These are phyloP conservation scores for Cokeromyces recurvatus DNA, from an alignment of 371 early-diverging fungal genomes.

Conservation along the genomic window DNA sequence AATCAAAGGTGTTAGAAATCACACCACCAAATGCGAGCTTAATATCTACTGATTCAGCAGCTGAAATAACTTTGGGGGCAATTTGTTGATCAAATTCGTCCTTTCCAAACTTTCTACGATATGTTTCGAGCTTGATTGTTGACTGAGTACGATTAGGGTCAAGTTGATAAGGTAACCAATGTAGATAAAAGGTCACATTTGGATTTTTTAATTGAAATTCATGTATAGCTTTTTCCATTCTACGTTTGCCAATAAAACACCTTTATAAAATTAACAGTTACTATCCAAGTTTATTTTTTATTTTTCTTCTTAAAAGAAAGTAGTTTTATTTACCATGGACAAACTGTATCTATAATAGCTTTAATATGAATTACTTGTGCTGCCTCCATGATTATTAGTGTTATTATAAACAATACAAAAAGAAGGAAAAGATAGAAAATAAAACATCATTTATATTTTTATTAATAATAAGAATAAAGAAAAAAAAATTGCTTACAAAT, in stretches of 20 bases:
- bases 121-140: slow-evolving; percentile 24
- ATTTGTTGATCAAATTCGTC: slow-evolving; percentile 41
- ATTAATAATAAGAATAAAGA: no score
- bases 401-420: no score
- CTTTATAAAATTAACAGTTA: slow-evolving; percentile 9
- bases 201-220: slow-evolving; percentile 42
- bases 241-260: slow-evolving; percentile 68
- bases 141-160: slow-evolving; percentile 41
- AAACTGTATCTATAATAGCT: slow-evolving; percentile 53
- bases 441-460: no score
- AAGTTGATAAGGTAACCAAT: slow-evolving; percentile 65
- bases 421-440: no score
- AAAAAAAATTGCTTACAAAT: no score
- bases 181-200: slow-evolving; percentile 45
- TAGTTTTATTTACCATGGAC: slow-evolving; percentile 56
- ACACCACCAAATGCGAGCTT: slow-evolving; percentile 55
- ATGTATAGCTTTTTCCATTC: slow-evolving; percentile 59
- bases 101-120: slow-evolving; percentile 58
- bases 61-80: slow-evolving; percentile 41
- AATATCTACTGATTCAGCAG: slow-evolving; percentile 60
- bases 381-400: no score
- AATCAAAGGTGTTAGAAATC: slow-evolving; percentile 60
- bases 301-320: background rate
- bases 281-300: background rate
- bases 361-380: slow-evolving; percentile 38